Base-by-base conservation (phyloP, 352 stramenopile species). In the Globisporangium perplexum region DNA sequence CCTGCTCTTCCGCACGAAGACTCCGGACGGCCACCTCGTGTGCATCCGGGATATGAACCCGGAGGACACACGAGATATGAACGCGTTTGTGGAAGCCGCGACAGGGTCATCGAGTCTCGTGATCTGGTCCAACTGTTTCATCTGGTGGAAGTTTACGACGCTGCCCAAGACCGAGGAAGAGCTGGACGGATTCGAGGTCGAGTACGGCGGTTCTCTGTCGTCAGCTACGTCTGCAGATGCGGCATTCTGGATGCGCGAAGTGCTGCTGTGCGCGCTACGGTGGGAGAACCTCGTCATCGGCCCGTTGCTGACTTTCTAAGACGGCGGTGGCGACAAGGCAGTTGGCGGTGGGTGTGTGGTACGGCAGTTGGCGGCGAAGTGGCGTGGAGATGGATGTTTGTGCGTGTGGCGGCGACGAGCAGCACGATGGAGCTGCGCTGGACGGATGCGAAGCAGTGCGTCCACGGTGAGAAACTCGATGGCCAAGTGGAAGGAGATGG, bases 1-100 rank as follows among this genome's bases (percentile, higher is more conserved):
- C 59, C 38, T 89, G 49, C 63, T 85, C 15, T 87, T 89, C 57
- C 78, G 78, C 47, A 84, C 73, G 26, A 69, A 87, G 67, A 89
- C 72, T 10, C 63, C 71, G 0, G 69, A 87, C 50, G 78, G 78
- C 43, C 79, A 84, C 53, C 53, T 83, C 31, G 73, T 89, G 43
- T 89, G 74, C 53, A 79, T 89, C 41, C 76, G 76, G 22, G 76
- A 83, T 43, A 76, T 87, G 64, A 72, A 84, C 46, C 65, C 74
- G 0, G 61, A 73, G 15, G 72, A 61, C 10, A 83, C 52, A 31
- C 49, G 39, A 23, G 64, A 77, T 38, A 55, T 75, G 42, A 59
- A 66, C 55, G 30, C 62, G 55, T 46, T 51, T 17, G 58, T 65
- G 22, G 50, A 47, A 20, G 45, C 45, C 17, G 44, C 44, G 28